These are phyloP conservation scores for Cladophialophora yegresii DNA, from an alignment of 2,329 filamentous ascomycete species.

Conservation along the genomic window DNA sequence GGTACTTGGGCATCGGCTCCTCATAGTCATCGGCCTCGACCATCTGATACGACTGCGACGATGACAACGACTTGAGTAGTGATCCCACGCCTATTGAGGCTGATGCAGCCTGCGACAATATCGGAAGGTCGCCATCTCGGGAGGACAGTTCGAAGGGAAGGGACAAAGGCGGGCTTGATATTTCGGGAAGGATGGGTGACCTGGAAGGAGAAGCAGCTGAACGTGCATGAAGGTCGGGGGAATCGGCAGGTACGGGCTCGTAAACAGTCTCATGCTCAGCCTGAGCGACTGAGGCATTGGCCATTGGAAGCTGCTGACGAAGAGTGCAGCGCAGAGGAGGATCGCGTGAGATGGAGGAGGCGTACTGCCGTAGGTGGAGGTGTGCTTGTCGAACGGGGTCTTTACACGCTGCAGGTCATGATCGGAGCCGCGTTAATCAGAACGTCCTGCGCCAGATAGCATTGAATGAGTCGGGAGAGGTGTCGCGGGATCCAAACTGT, in stretches of 20 bases:
- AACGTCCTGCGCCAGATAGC: neutral
- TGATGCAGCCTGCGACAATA: conserved; percentile 11
- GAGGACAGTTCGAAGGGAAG: conserved; percentile 20
- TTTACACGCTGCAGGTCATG: conserved; percentile 20
- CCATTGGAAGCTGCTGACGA: conserved; percentile 20
- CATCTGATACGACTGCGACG: conserved; percentile 47
- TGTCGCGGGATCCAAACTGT: neutral
- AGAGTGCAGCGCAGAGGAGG: neutral
- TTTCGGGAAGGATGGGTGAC: conserved; percentile 22
- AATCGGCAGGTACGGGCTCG: conserved; percentile 10
- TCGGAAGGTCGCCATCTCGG: conserved; percentile 19
- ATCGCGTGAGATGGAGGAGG: conserved; percentile 19
- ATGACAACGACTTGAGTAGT: conserved; percentile 45
- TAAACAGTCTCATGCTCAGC: conserved; percentile 25
- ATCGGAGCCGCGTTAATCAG: neutral
- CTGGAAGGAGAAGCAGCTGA: conserved; percentile 11
- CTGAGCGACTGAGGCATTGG: conserved; percentile 32
- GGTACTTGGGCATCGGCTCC: conserved; percentile 35
- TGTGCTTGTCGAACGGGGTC: conserved; percentile 8
- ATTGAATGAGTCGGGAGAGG: neutral
- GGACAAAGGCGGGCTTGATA: conserved; percentile 23
- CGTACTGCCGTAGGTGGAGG: neutral
- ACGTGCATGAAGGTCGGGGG: conserved; percentile 7
- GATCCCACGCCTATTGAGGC: conserved; percentile 36
- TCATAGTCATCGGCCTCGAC: conserved; percentile 52